These are phyloP conservation scores for Corynespora cassiicola DNA, from an alignment of 2,329 filamentous ascomycete genomes.

Conservation along the genomic window DNA sequence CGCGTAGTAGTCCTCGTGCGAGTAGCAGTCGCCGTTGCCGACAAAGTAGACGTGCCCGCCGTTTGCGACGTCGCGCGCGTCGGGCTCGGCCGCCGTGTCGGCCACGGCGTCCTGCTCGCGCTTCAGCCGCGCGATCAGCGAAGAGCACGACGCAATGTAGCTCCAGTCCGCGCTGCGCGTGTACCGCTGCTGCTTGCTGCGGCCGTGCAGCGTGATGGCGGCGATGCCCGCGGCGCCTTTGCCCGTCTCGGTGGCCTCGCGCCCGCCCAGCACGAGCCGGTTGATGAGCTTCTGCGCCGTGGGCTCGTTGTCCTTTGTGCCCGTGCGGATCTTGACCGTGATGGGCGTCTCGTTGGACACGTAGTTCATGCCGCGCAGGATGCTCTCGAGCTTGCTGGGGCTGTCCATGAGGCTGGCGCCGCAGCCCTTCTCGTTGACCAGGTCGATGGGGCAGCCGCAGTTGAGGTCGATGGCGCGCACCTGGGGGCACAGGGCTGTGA, in stretches of 20 bases:
- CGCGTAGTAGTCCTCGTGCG: slow-evolving; percentile 83
- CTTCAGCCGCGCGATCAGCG: slow-evolving; percentile 82
- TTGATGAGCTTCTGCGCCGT: slow-evolving; percentile 83
- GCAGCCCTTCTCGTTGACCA: slow-evolving; percentile 86
- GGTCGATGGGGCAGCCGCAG: slow-evolving; percentile 95
- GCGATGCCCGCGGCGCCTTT: slow-evolving; percentile 76
- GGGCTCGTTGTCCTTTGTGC: slow-evolving; percentile 79
- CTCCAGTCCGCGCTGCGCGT: slow-evolving; percentile 91
- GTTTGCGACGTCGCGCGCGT: slow-evolving; percentile 73
- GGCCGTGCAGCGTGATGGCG: slow-evolving; percentile 93
- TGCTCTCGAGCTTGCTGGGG: slow-evolving; percentile 88
- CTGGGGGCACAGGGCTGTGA: slow-evolving; percentile 78
- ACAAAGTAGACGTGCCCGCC: slow-evolving; percentile 84
- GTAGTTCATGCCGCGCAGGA: slow-evolving; percentile 93
- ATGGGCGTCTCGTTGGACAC: slow-evolving; percentile 91
- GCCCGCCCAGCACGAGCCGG: slow-evolving; percentile 79
- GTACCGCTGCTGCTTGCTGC: slow-evolving; percentile 93
- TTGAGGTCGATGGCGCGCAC: slow-evolving; percentile 93
- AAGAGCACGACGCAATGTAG: slow-evolving; percentile 90
- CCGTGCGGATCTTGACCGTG: slow-evolving; percentile 93
- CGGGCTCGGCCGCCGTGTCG: slow-evolving; percentile 81
- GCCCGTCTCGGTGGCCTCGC: slow-evolving; percentile 70
- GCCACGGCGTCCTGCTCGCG: slow-evolving; percentile 67
- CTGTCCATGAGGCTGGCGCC: slow-evolving; percentile 92
- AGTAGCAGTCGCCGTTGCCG: slow-evolving; percentile 96